Conservation (phyloP, 106 monocot genomes). For the Platanthera guangdongensis region DNA sequence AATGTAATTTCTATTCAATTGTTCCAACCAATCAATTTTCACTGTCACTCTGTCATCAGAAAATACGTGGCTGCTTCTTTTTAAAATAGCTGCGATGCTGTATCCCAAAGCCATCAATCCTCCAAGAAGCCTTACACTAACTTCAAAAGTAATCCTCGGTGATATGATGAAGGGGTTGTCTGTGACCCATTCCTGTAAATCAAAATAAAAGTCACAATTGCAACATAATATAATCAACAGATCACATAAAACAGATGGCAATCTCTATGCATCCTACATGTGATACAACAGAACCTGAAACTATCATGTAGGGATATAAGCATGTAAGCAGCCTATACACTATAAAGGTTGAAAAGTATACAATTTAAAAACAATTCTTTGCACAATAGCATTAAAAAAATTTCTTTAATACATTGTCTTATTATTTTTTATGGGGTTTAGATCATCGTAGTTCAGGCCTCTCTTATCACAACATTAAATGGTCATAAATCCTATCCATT, state of each 20-base stretch:
- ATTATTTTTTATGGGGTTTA: no score
- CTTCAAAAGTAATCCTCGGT: slow-evolving; percentile 96
- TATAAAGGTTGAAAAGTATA: neutral
- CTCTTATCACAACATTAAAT: neutral
- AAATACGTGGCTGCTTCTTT: slow-evolving; percentile 85
- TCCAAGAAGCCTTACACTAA: slow-evolving; percentile 94
- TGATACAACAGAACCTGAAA: neutral
- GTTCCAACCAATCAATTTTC: slow-evolving; percentile 94
- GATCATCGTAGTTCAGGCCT: neutral
- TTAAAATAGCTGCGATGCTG: slow-evolving; percentile 85
- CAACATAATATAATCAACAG: neutral
- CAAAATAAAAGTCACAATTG: slow-evolving; percentile 4
- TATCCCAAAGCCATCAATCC: slow-evolving; percentile 97
- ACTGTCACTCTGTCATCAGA: slow-evolving; percentile 74
- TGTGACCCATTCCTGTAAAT: slow-evolving; percentile 87
- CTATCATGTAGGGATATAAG: neutral
- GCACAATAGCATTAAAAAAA: neutral
- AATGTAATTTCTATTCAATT: slow-evolving; percentile 74
- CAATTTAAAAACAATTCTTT: neutral
- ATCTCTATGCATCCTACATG: neutral
- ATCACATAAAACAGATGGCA: neutral
- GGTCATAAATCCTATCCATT: neutral
- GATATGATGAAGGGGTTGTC: slow-evolving; percentile 97
- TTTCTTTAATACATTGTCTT: neutral
- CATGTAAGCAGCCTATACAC: neutral